Conservation (phyloP, 805 yeast genomes). For the Metschnikowia similis region DNA sequence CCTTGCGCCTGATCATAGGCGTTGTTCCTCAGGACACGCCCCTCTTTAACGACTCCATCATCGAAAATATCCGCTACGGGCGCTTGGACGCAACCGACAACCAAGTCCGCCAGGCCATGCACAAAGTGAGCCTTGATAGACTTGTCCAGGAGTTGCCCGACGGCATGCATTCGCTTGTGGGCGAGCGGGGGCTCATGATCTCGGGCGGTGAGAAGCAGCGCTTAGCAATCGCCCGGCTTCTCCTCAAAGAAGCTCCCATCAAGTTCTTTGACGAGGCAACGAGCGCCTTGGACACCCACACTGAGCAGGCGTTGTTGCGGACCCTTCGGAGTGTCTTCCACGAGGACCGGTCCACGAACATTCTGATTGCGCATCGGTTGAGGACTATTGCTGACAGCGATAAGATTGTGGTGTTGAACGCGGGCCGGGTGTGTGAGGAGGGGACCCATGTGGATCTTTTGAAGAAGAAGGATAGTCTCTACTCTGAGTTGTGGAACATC, state of each 20-base stretch:
- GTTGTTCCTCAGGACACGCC: slow-evolving; percentile 99
- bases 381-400: slow-evolving; percentile 93
- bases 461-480: slow-evolving; percentile 52
- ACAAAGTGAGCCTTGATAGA: slow-evolving; percentile 62
- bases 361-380: slow-evolving; percentile 90
- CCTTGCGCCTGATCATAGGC: slow-evolving; percentile 71
- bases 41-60: slow-evolving; percentile 81
- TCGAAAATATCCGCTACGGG: slow-evolving; percentile 87
- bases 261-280: slow-evolving; percentile 97
- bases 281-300: slow-evolving; percentile 92
- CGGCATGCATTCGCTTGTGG: slow-evolving; percentile 82
- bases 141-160: slow-evolving; percentile 73
- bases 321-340: slow-evolving; percentile 69
- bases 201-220: slow-evolving; percentile 99
- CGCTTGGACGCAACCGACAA: slow-evolving; percentile 65
- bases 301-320: slow-evolving; percentile 77
- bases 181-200: slow-evolving; percentile 98
- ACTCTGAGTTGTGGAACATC: slow-evolving; percentile 82
- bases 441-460: slow-evolving; percentile 75
- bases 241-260: slow-evolving; percentile 80
- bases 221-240: slow-evolving; percentile 86
- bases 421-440: slow-evolving; percentile 80
- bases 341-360: slow-evolving; percentile 59
- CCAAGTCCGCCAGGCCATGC: slow-evolving; percentile 62
- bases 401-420: slow-evolving; percentile 79